Base-by-base conservation (phyloP, 2,329 filamentous ascomycete species). In the Xylaria sp. region DNA sequence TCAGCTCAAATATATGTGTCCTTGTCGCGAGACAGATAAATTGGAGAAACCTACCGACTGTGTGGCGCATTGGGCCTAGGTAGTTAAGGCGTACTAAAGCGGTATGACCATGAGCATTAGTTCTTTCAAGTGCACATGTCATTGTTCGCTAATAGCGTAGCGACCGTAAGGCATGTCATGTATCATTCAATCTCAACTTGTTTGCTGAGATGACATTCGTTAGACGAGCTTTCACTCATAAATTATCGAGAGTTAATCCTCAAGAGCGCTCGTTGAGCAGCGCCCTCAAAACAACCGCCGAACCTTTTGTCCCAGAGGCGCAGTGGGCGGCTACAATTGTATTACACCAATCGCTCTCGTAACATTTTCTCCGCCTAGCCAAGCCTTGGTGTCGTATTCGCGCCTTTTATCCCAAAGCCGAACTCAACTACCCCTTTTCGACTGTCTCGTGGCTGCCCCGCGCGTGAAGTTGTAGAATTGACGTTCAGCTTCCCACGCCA, bases 401-500 rank as follows among this genome's bases (percentile, higher is more conserved):
- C 7, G 8, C 20, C 4, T 25, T 41, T 41, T 39, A 41, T n/a
- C 25, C 12, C 12, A 15, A 2, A 39, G 20, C n/a, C 44, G 8
- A 50, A 20, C 28, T n/a, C 20, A 50, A 57, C 52, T 57, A 32
- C 34, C 20, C 23, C n/a, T 1, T 39, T 58, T 15, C 13, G 34
- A 8, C 44, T 28, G 39, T 41, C 23, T 41, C n/a, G 51, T 39
- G 41, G 28, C n/a, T 20, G 44, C 44, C 37, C 23, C 8, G 20
- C 8, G 20, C 41, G 15, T 34, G 20, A n/a, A 32, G 46, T 9
- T 37, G 34, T 52, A 44, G 32, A 44, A n/a, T 28, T 39, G 34
- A 51, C 32, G 52, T 57, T 34, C 10, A 34, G 32, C 18, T 58
- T 52, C 15, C 28, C 34, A 46, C 54, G 63, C 63, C 63, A 65